Conservation (phyloP, 2,329 filamentous ascomycete genomes). For the Fonsecaea multimorphosa region DNA sequence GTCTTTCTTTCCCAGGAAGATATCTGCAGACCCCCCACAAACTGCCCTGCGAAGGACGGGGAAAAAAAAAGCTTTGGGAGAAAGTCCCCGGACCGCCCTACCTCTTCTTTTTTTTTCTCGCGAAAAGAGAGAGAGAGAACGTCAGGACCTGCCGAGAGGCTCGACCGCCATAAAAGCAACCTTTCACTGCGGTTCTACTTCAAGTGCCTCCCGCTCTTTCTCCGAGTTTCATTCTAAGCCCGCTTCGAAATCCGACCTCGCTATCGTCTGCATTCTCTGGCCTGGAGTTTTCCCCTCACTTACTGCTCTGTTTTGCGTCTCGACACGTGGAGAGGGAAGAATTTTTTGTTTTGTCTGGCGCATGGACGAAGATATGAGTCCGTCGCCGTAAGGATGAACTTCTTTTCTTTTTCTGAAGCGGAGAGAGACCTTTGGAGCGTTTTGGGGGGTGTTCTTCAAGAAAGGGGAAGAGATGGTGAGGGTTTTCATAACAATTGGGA, state of each 20-base stretch:
- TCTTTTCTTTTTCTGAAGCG: conserved; percentile 20
- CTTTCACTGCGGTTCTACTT: conserved; percentile 72
- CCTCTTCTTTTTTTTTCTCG: conserved; percentile 44
- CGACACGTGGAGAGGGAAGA: background rate
- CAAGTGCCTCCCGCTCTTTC: conserved; percentile 62
- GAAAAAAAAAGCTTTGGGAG: conserved; percentile 96
- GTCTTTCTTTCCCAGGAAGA: no score
- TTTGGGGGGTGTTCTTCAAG: conserved; percentile 50
- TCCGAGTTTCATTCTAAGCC: background rate
- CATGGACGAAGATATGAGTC: conserved; percentile 91
- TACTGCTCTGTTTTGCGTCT: conserved; percentile 34
- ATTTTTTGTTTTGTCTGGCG: conserved; percentile 23
- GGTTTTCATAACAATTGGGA: conserved; percentile 39
- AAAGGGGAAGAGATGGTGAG: conserved; percentile 49
- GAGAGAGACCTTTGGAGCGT: conserved; percentile 42
- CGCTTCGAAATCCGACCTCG: conserved; percentile 48
- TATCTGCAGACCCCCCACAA: conserved; percentile 41
- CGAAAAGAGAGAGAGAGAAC: conserved; percentile 40
- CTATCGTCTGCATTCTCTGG: conserved; percentile 60
- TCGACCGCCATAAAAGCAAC: conserved; percentile 98
- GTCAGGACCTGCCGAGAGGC: conserved; percentile 85
- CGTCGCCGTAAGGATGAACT: conserved; percentile 47
- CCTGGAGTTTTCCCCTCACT: no score
- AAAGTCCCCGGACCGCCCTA: conserved; percentile 98
- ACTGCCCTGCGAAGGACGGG: conserved; percentile 34